Evolutionary conservation across 176 grass and related monocot genomes (phyloP), one percentile per base, ranked within the genome.

Genomic region (Poa annua): DNA sequence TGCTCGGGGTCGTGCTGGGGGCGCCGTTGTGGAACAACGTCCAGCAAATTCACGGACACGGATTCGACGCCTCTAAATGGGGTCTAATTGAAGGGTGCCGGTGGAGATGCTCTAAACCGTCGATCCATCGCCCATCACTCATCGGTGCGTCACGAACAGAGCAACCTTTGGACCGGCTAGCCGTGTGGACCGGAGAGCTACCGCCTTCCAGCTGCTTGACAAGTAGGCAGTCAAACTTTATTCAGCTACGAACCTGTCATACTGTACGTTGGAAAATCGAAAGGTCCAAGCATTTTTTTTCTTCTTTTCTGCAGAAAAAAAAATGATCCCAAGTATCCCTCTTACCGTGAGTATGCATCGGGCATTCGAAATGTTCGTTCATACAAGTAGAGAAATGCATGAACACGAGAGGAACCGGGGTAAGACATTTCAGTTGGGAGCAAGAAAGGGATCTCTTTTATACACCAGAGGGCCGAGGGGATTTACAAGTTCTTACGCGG

Each of bases 111-210:
- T n/a, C 47, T 9, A 67, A 39, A 15, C 32, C n/a, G 66, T 60
- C 17, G 24, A 57, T 29, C 42, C 42, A 77, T 22, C 1, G 22
- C 9, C 42, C 42, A 44, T 44, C n/a, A n/a, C n/a, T n/a, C n/a
- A n/a, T n/a, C n/a, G 14, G 51, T 41, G 51, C 33, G 63, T 11
- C 51, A 77, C 21, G 53, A n/a, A 9, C 87, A 71, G 11, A 55
- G 34, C 34, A 70, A 36, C 78, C 88, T 85, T 89, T 65, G 83
- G 25, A 2, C 60, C 50, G 9, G 80, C 10, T 20, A 16, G 51
- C 10, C 57, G 45, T 74, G 24, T 74, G 71, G 71, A 74, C 25
- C 71, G 49, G 71, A 52, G 26, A 10, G 70, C 70, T 26, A 50
- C 45, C 50, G 45, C 70, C 14, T 74, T 74, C 44, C 45, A 73